A percentile compares a stretch with the other conserved stretches of the same genome.
These are phyloP conservation scores for Gaeumannomyces tritici DNA, from an alignment of 2,329 filamentous ascomycete species.

Conservation along the genomic window DNA sequence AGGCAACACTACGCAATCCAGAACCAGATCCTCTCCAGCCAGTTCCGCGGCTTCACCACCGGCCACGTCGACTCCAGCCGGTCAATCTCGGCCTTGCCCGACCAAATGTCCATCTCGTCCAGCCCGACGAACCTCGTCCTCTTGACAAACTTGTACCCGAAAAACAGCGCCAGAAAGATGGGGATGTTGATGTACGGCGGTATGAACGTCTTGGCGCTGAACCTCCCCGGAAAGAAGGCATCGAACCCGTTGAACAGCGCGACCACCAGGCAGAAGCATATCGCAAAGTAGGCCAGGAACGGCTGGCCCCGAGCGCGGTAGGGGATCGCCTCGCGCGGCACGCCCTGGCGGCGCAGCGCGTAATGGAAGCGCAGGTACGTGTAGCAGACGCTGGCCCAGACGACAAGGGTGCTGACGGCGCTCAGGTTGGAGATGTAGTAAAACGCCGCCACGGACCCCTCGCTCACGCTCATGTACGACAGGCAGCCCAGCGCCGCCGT, in stretches of 20 bases:
- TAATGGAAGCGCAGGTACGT: slow-evolving; percentile 63
- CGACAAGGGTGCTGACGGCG: slow-evolving; percentile 61
- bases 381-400: slow-evolving; percentile 57
- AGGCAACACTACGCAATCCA: slow-evolving; percentile 32
- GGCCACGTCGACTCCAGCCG: slow-evolving; percentile 27
- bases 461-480: slow-evolving; percentile 50
- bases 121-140: slow-evolving; percentile 6
- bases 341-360: slow-evolving; percentile 53
- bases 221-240: slow-evolving; percentile 53
- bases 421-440: slow-evolving; percentile 23
- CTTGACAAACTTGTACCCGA: slow-evolving; percentile 13
- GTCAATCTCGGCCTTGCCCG: slow-evolving; percentile 51
- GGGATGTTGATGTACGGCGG: slow-evolving; percentile 27
- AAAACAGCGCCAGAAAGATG: slow-evolving; percentile 11
- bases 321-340: slow-evolving; percentile 53
- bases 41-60: slow-evolving; percentile 38
- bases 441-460: slow-evolving; percentile 7
- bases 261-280: slow-evolving; percentile 53
- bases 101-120: slow-evolving; percentile 15
- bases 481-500: slow-evolving; percentile 52
- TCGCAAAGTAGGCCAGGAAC: slow-evolving; percentile 54
- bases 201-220: slow-evolving; percentile 18
- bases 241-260: slow-evolving; percentile 64
- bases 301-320: slow-evolving; percentile 60
- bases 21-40: slow-evolving; percentile 42